phyloP scores from a whole-genome alignment of 257 asterid species.

The Phtheirospermum japonicum region DNA sequence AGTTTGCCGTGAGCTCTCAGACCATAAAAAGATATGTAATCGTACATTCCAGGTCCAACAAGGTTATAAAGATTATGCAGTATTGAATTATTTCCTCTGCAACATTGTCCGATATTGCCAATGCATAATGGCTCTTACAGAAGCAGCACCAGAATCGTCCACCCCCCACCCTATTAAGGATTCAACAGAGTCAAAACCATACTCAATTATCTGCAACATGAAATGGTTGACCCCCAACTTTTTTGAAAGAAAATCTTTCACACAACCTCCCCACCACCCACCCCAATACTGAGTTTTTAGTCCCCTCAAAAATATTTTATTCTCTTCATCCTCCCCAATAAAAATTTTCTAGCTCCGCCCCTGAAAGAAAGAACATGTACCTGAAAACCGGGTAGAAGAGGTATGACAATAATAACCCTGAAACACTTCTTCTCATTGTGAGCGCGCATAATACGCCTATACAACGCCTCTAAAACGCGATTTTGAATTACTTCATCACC shows the following conservation, averaged over 20 bases:
- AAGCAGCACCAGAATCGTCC: constrained; percentile 98
- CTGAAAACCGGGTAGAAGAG: constrained; percentile 98
- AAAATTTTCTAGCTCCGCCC: too few relatives aligned
- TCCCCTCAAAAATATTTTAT: too few relatives aligned
- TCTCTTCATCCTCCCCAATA: too few relatives aligned
- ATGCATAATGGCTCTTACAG: constrained; percentile 97
- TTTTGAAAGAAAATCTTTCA: too few relatives aligned
- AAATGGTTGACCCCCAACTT: constrained; percentile 1
- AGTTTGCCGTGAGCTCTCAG: constrained; percentile 79
- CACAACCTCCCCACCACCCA: too few relatives aligned
- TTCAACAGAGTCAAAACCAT: constrained; percentile 24
- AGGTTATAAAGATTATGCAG: constrained; percentile 64
- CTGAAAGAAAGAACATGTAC: constrained; percentile 34
- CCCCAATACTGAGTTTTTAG: too few relatives aligned
- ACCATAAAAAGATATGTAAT: constrained; percentile 85
- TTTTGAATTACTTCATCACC: constrained; percentile 85
- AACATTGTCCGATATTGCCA: constrained; percentile 94
- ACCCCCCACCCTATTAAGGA: constrained; percentile 74
- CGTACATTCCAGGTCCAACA: constrained; percentile 77
- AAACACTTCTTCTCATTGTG: constrained; percentile 78
- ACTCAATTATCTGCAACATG: constrained; percentile 16
- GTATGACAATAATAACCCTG: constrained; percentile 90
- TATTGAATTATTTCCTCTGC: constrained; percentile 76
- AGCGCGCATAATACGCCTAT: constrained; percentile 78
- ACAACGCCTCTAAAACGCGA: constrained; percentile 80